Evolutionary conservation across 495 filamentous ascomycete genomes (phyloP).

Genomic region (Aspergillus diversus): DNA sequence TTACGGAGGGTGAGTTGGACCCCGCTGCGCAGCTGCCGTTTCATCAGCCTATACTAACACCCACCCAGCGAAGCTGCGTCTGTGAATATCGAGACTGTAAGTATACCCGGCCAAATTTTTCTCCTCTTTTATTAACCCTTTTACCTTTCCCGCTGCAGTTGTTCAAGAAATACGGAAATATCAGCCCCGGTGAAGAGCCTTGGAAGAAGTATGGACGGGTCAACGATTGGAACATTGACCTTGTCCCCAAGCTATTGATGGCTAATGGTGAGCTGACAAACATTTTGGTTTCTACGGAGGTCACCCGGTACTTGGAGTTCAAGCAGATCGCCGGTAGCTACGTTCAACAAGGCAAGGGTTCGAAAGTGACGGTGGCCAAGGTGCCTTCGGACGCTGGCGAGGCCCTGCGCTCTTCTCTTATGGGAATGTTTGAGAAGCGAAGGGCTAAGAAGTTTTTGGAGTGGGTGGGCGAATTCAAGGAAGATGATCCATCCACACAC

Average conservation of each 20-base stretch:
- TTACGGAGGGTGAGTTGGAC: slow-evolving; percentile 84
- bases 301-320: slow-evolving; percentile 97
- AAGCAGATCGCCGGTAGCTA: slow-evolving; percentile 98
- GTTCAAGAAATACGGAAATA: slow-evolving; percentile 94
- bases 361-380: slow-evolving; percentile 90
- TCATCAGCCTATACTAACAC: slow-evolving; percentile 39
- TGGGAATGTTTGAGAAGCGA: slow-evolving; percentile 97
- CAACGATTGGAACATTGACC: slow-evolving; percentile 99
- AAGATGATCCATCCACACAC: slow-evolving; percentile 82
- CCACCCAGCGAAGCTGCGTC: slow-evolving; percentile 80
- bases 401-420: slow-evolving; percentile 88
- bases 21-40: slow-evolving; percentile 18
- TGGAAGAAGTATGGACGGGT: slow-evolving; percentile 96
- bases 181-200: slow-evolving; percentile 77
- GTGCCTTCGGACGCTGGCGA: slow-evolving; percentile 93
- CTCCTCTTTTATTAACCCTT: slow-evolving; percentile 27
- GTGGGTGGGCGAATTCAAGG: slow-evolving; percentile 91
- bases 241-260: slow-evolving; percentile 98
- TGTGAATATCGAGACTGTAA: slow-evolving; percentile 88
- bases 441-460: slow-evolving; percentile 96
- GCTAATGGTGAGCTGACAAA: slow-evolving; percentile 98
- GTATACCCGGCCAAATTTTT: slow-evolving; percentile 22
- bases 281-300: slow-evolving; percentile 94
- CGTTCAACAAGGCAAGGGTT: slow-evolving; percentile 81
- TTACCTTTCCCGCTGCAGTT: slow-evolving; percentile 57